A percentile compares a stretch with the other conserved stretches of the same genome.
phyloP scores from a whole-genome alignment of 2,329 filamentous ascomycete genomes.

The Talaromyces sp. region DNA sequence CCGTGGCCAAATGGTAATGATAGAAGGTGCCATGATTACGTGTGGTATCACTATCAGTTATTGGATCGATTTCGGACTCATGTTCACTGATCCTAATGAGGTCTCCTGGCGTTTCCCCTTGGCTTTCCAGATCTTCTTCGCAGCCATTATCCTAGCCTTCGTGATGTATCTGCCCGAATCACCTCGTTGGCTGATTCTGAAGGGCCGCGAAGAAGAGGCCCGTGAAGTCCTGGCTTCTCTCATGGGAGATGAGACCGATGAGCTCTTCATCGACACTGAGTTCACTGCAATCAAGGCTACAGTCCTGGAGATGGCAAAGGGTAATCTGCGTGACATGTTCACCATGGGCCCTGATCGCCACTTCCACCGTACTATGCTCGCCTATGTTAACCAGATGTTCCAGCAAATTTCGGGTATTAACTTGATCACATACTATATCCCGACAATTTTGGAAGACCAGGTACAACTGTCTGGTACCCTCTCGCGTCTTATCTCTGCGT shows the following conservation, averaged over 20 bases:
- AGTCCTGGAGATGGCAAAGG: slow-evolving; percentile 53
- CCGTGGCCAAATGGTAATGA: slow-evolving; percentile 56
- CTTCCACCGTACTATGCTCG: slow-evolving; percentile 56
- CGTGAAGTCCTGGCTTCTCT: slow-evolving; percentile 51
- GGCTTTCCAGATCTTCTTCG: slow-evolving; percentile 61
- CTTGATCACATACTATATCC: slow-evolving; percentile 45
- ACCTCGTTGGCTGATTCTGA: slow-evolving; percentile 61
- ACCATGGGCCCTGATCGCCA: slow-evolving; percentile 57
- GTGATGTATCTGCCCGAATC: slow-evolving; percentile 59
- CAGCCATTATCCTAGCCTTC: slow-evolving; percentile 53
- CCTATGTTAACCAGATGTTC: slow-evolving; percentile 59
- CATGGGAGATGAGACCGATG: slow-evolving; percentile 51
- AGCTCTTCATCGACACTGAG: slow-evolving; percentile 49
- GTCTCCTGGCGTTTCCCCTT: slow-evolving; percentile 61
- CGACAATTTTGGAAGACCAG: slow-evolving; percentile 41
- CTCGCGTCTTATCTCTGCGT: slow-evolving; percentile 51
- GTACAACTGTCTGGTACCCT: slow-evolving; percentile 37
- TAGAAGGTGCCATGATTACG: slow-evolving; percentile 56
- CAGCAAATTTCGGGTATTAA: slow-evolving; percentile 47
- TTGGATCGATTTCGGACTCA: slow-evolving; percentile 57
- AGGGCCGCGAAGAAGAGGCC: slow-evolving; percentile 58
- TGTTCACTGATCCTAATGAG: slow-evolving; percentile 53
- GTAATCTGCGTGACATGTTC: slow-evolving; percentile 60
- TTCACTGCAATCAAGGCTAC: slow-evolving; percentile 58
- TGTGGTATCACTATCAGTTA: slow-evolving; percentile 55